These are phyloP conservation scores for Chytriomyces hyalinus DNA, from an alignment of 192 early-diverging fungal genomes.

Conservation along the genomic window DNA sequence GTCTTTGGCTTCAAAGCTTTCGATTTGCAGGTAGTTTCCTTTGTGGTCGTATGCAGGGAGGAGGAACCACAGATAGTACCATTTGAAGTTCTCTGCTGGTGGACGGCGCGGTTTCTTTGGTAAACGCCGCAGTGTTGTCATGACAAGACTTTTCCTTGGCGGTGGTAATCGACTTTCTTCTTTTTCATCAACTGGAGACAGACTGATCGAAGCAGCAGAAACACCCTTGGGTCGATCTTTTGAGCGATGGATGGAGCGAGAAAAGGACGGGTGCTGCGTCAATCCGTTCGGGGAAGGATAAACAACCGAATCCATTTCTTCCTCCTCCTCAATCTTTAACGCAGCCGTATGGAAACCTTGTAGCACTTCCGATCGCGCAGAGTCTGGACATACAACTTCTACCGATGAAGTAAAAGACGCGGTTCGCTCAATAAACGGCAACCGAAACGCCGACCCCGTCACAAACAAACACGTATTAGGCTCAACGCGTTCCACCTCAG, in stretches of 20 bases:
- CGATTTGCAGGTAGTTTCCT: background rate
- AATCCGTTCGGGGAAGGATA: no score
- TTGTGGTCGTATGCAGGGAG: slow-evolving; percentile 3
- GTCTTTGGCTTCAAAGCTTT: background rate
- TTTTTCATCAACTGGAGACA: background rate
- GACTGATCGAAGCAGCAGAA: background rate
- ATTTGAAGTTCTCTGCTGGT: background rate
- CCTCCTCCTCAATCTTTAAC: no score
- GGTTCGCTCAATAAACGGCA: no score
- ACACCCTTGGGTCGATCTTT: background rate
- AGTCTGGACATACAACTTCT: no score
- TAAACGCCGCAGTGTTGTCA: background rate
- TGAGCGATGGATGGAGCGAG: background rate
- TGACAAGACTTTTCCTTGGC: background rate
- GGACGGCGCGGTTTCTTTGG: background rate
- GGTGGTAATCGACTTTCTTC: background rate
- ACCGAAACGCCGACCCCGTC: no score
- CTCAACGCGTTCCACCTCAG: no score
- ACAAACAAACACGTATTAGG: no score
- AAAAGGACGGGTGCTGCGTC: no score
- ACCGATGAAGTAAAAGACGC: no score
- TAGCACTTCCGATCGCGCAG: no score
- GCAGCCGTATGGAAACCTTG: no score
- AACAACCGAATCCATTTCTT: no score
- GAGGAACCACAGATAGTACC: background rate